Evolutionary conservation across 306 rosid genomes (phyloP).

Genomic region (Fagus crenata): DNA sequence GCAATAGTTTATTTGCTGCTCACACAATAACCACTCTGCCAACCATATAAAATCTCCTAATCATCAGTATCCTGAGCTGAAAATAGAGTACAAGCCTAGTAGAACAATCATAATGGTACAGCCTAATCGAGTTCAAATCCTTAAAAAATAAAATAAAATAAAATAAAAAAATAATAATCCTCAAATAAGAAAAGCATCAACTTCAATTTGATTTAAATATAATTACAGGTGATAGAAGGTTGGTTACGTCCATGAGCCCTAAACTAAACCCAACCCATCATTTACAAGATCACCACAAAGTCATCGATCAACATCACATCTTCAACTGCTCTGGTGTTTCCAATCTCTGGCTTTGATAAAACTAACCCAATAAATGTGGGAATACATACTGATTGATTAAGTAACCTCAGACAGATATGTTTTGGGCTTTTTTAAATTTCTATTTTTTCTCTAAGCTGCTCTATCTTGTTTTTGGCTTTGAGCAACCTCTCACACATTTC

Average conservation of each 20-base stretch:
- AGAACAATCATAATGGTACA: too few relatives aligned
- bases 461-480: background rate
- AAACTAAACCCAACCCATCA: constrained; percentile 9
- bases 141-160: too few relatives aligned
- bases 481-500: background rate
- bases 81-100: too few relatives aligned
- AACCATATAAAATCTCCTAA: too few relatives aligned
- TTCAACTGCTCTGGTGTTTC: background rate
- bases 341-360: background rate
- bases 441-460: background rate
- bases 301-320: background rate
- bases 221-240: background rate
- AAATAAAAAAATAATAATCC: background rate
- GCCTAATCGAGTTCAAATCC: too few relatives aligned
- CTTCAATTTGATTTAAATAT: background rate
- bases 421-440: background rate
- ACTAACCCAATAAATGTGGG: background rate
- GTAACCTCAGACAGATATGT: background rate
- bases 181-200: background rate
- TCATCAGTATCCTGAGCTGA: too few relatives aligned
- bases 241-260: background rate
- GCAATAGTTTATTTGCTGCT: too few relatives aligned
- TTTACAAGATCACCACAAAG: constrained; percentile 1
- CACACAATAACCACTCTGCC: too few relatives aligned
- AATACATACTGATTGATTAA: background rate